Evolutionary conservation across 345 rosid genomes (phyloP), one percentile per base, ranked within the genome.

Genomic region (Gossypium australe): DNA sequence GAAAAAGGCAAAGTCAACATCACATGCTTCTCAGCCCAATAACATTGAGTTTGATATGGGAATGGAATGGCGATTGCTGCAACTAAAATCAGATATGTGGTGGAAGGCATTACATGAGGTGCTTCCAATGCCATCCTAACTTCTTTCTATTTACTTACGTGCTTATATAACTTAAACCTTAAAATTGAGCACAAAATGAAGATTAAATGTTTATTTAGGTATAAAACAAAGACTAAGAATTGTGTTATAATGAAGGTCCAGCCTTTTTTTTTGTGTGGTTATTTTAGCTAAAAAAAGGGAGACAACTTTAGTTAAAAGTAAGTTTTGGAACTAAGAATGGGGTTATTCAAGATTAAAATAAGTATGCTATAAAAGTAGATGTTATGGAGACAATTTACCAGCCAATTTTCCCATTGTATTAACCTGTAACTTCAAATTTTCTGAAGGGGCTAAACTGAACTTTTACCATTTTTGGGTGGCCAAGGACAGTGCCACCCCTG

Each of bases 1-100:
- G 88, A 79, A 57, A 77, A 73, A 53, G 16, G 86, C 84, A 17
- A 85, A 78, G 27, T 81, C 87, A 44, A 87, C 87, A 24, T 70
- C 87, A 29, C 87, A 85, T 72, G 73, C 75, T 66, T 71, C 88
- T 51, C 90, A 87, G 75, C 70, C 77, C 45, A 84, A 84, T 43
- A 85, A 64, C 2, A 22, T 82, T 6, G 86, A 82, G 69, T 72
- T 74, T 69, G 80, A 72, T 4, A 74, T 87, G 88, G 87, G 85
- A 11, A 27, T 72, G 43, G 82, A 82, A 45, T 84, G 90, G 90
- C 18, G 74, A 25, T 0, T 79, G 25, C 81, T 77, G 18, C 86
- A 82, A 49, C 75, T 59, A 64, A 70, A 60, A 63, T 72, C 84
- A 14, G 82, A 79, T 64, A 9, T 45, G 27, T 58, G 69, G 67